These are phyloP conservation scores for Epichloe gansuensis DNA, from an alignment of 2,329 filamentous ascomycete species.

Conservation along the genomic window DNA sequence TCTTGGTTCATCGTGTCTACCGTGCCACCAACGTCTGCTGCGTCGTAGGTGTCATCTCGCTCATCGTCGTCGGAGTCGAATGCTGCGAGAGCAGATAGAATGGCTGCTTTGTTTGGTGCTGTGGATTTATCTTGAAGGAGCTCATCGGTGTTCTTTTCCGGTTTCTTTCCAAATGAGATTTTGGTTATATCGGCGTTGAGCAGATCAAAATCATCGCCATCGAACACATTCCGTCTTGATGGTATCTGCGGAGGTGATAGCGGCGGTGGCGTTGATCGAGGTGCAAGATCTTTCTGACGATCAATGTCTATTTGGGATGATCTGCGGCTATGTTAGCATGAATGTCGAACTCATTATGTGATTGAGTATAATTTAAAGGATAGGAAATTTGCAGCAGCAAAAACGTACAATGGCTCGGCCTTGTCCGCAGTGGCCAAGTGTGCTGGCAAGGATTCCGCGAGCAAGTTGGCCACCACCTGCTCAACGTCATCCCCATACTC, in stretches of 20 bases:
- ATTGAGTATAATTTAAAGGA: neutral
- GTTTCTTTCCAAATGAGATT: conserved; percentile 67
- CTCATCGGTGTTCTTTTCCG: conserved; percentile 55
- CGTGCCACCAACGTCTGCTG: conserved; percentile 79
- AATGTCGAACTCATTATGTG: neutral
- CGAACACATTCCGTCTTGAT: conserved; percentile 60
- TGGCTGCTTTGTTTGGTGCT: conserved; percentile 69
- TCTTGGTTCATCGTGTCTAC: conserved; percentile 58
- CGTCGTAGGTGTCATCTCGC: conserved; percentile 91
- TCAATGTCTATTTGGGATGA: conserved; percentile 14
- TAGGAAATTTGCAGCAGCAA: neutral
- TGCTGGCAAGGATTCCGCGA: conserved; percentile 63
- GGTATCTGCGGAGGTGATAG: conserved; percentile 26
- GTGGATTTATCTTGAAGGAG: conserved; percentile 52
- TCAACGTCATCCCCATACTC: conserved; percentile 69
- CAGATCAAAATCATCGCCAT: conserved; percentile 67
- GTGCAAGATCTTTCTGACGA: conserved; percentile 32
- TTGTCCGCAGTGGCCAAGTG: conserved; percentile 54
- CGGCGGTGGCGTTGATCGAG: conserved; percentile 44
- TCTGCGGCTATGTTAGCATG: conserved; percentile 15
- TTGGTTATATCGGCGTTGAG: conserved; percentile 54
- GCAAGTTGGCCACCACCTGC: conserved; percentile 65
- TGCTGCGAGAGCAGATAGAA: conserved; percentile 72
- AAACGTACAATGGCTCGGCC: conserved; percentile 47
- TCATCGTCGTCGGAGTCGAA: conserved; percentile 96